Evolutionary conservation across 176 grass and related monocot genomes (phyloP), one percentile per base, ranked within the genome.

Genomic region (Triticum urartu): DNA sequence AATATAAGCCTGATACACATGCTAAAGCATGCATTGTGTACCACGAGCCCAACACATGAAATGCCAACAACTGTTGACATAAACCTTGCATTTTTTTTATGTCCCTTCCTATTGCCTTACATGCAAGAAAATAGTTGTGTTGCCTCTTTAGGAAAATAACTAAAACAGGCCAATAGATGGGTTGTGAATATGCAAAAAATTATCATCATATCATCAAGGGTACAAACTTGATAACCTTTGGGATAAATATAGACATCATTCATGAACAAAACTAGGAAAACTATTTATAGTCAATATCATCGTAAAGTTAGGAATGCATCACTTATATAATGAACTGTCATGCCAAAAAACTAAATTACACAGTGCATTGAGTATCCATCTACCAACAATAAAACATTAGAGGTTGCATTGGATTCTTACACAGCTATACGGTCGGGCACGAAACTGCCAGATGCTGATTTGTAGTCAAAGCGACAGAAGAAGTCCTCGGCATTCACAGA

Each of bases 401-500:
- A 78, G 65, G 60, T 80, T 45, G 60, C 13, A 68, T 11, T 77
- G 36, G 75, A 68, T 87, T 80, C 95, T 92, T 97, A 97, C 95
- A 97, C 95, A 47, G 95, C 95, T 76, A 97, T 97, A 40, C 92
- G 90, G 30, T 97, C 95, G 0, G 95, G 95, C 25, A 97, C 92
- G 0, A 97, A 97, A 78, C 92, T 94, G 69, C 95, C 95, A 28
- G 92, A 85, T 60, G 92, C 79, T 25, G 92, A 94, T 84, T 94
- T 97, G 69, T 97, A 97, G 84, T 97, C 95, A 80, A 97, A 97
- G 42, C 95, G 92, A 28, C 95, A 97, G 81, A 97, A 97, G 84
- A 79, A 97, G 77, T 97, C 95, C 74, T 97, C 95, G 12, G 85
- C 87, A 66, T 90, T 93, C 9, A 97, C 92, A 47, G 86, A 93